Evolutionary conservation across 164 flowering plant genomes (phyloP).

Genomic region (Santalum album): DNA sequence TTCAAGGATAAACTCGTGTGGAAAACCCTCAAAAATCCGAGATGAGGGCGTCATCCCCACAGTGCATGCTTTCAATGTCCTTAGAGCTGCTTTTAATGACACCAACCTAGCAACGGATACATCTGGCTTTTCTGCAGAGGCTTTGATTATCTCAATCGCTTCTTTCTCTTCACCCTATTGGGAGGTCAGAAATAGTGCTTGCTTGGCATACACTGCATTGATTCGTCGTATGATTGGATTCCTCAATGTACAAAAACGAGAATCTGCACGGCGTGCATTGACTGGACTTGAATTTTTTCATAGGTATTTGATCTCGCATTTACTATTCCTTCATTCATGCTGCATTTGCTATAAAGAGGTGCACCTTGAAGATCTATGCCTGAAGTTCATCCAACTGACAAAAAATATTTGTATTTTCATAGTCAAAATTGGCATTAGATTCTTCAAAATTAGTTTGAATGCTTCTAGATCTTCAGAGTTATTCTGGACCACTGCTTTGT

Average conservation of each 20-base stretch:
- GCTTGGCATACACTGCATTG: conserved; percentile 90
- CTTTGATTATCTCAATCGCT: conserved; percentile 70
- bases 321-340: not conserved
- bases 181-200: conserved; percentile 96
- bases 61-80: conserved; percentile 95
- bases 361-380: too few relatives aligned
- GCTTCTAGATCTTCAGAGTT: too few relatives aligned
- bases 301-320: conserved; percentile 37
- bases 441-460: too few relatives aligned
- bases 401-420: too few relatives aligned
- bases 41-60: conserved; percentile 96
- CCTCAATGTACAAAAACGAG: conserved; percentile 88
- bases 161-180: conserved; percentile 93
- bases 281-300: conserved; percentile 94
- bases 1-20: conserved; percentile 15
- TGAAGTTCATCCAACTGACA: too few relatives aligned
- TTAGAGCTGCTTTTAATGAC: conserved; percentile 88
- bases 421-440: too few relatives aligned
- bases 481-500: too few relatives aligned
- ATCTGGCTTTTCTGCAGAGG: conserved; percentile 93
- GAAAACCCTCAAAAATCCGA: conserved; percentile 55
- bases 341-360: too few relatives aligned
- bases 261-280: conserved; percentile 76
- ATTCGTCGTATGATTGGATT: conserved; percentile 95
- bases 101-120: conserved; percentile 87